Evolutionary conservation across 352 stramenopile genomes (phyloP).

Genomic region (Globisporangium acanthophoron): DNA sequence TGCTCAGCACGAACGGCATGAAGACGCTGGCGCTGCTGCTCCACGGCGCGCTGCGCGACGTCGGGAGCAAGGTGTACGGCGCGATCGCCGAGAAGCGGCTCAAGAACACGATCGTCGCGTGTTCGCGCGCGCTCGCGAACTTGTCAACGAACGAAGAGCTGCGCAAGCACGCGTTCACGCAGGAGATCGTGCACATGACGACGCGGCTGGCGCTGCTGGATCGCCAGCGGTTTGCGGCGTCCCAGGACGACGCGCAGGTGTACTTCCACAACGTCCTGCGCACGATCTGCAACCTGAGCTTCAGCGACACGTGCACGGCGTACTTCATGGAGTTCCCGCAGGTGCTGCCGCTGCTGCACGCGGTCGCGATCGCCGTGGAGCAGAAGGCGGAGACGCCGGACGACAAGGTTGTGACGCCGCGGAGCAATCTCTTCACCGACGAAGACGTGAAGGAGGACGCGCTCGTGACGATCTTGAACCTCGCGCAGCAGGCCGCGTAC

Average conservation of each 20-base stretch:
- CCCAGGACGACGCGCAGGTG: slow-evolving; percentile 16
- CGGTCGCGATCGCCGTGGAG: slow-evolving; percentile 20
- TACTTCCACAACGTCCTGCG: slow-evolving; percentile 57
- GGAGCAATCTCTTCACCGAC: slow-evolving; percentile 6
- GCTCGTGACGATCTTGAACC: slow-evolving; percentile 56
- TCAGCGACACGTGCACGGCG: slow-evolving; percentile 35
- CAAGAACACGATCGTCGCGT: slow-evolving; percentile 33
- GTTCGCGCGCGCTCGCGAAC: slow-evolving; percentile 57
- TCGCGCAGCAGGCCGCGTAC: slow-evolving; percentile 44
- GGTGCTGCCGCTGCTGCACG: slow-evolving; percentile 43
- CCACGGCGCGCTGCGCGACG: slow-evolving; percentile 31
- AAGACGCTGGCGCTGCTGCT: slow-evolving; percentile 53
- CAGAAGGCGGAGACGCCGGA: not conserved
- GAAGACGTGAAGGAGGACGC: slow-evolving; percentile 64
- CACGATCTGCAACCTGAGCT: slow-evolving; percentile 60
- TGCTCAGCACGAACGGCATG: slow-evolving; percentile 39
- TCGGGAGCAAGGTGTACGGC: slow-evolving; percentile 34
- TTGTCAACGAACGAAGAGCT: slow-evolving; percentile 65
- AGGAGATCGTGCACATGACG: slow-evolving; percentile 50
- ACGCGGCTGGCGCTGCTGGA: slow-evolving; percentile 45
- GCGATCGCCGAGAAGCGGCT: slow-evolving; percentile 35
- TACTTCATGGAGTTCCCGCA: slow-evolving; percentile 55
- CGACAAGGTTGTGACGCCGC: not conserved
- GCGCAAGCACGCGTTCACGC: slow-evolving; percentile 35
- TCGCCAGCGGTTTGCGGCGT: slow-evolving; percentile 20